Conservation (phyloP, 2,329 filamentous ascomycete species). For the Cladosporium sp. region DNA sequence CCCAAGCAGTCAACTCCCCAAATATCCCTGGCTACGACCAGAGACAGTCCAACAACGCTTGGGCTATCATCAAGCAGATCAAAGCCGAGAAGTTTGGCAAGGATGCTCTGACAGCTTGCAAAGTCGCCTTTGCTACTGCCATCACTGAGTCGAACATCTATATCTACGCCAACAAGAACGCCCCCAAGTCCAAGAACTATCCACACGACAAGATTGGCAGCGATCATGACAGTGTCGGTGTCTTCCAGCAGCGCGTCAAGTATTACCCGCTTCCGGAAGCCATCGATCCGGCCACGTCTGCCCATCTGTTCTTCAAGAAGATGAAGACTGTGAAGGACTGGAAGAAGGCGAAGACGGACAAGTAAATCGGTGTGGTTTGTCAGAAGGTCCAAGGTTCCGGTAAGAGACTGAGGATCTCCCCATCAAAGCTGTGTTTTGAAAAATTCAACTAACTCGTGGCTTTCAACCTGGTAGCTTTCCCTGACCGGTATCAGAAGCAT, state of each 20-base stretch:
- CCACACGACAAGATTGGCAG: not conserved
- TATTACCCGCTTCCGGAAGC: slow-evolving; percentile 10
- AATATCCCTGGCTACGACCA: slow-evolving; percentile 10
- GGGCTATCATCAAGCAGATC: slow-evolving; percentile 15
- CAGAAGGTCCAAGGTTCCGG: slow-evolving; percentile 15
- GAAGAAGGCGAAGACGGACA: slow-evolving; percentile 7
- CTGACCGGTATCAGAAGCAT: not conserved
- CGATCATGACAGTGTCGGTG: slow-evolving; percentile 6
- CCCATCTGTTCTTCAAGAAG: slow-evolving; percentile 4
- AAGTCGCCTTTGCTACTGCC: slow-evolving; percentile 9
- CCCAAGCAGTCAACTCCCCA: not conserved
- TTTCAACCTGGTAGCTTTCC: not conserved
- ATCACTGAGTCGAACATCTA: slow-evolving; percentile 13
- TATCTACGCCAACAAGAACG: slow-evolving; percentile 13
- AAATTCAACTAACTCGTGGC: not conserved
- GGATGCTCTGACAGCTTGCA: slow-evolving; percentile 5
- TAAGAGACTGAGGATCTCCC: not conserved
- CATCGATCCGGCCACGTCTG: slow-evolving; percentile 11
- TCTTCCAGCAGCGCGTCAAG: slow-evolving; percentile 10
- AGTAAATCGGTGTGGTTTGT: not conserved
- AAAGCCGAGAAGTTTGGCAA: slow-evolving; percentile 10
- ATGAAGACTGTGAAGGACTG: slow-evolving; percentile 1
- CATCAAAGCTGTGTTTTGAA: not conserved
- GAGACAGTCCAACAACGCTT: slow-evolving; percentile 15
- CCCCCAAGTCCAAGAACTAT: not conserved